Evolutionary conservation across 164 flowering plant genomes (phyloP).

Genomic region (Annona squamosa): DNA sequence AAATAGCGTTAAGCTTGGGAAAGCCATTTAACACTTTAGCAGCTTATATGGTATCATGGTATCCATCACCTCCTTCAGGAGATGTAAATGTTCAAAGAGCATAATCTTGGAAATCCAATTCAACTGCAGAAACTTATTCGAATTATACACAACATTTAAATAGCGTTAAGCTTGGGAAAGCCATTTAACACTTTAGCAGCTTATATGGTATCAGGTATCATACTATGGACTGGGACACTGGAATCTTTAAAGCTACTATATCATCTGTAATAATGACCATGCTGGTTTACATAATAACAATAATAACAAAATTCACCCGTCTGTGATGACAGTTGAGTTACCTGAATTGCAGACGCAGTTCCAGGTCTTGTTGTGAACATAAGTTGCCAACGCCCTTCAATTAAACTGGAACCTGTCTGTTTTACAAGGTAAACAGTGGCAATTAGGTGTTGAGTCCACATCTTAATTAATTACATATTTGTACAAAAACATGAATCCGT

Average conservation of each 20-base stretch:
- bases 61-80: neutral
- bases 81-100: neutral
- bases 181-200: neutral
- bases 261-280: too few species aligned
- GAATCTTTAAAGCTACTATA: too few species aligned
- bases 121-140: neutral
- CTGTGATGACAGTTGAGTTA: constrained; percentile 8
- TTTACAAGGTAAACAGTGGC: neutral
- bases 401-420: constrained; percentile 77
- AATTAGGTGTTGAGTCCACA: neutral
- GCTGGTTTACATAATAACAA: too few species aligned
- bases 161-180: neutral
- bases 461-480: too few species aligned
- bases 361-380: constrained; percentile 95
- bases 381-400: constrained; percentile 90
- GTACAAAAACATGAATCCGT: neutral
- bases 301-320: too few species aligned
- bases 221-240: too few species aligned
- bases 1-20: neutral
- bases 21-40: neutral
- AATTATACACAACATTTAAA: neutral
- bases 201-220: too few species aligned
- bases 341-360: constrained; percentile 95
- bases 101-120: neutral
- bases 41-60: too few species aligned